These are phyloP conservation scores for Fusarium torulosum DNA, from an alignment of 2,329 filamentous ascomycete species.

Conservation along the genomic window DNA sequence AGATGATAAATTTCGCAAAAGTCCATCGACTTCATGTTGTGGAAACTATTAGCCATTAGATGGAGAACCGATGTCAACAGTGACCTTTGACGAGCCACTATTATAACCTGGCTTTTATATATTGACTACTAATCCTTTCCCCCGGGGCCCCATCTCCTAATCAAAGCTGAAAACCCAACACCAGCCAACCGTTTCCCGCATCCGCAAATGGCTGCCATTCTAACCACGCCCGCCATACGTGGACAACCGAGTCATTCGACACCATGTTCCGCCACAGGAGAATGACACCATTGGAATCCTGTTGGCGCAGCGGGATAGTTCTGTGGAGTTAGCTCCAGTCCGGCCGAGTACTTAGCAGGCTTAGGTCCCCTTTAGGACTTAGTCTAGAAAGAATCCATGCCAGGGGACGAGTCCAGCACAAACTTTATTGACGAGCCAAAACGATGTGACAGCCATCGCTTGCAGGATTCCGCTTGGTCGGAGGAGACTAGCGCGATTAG, in stretches of 20 bases:
- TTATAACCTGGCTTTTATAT: not conserved
- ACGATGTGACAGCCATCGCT: not conserved
- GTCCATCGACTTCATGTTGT: not conserved
- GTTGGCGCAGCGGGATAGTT: not conserved
- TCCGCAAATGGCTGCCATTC: constrained; percentile 1
- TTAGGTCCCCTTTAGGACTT: not conserved
- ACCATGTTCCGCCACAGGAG: not conserved
- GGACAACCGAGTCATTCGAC: too few species aligned
- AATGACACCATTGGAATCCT: not conserved
- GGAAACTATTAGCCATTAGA: not conserved
- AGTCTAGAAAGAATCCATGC: constrained; percentile 7
- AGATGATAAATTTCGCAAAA: not conserved
- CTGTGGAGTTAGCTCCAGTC: not conserved
- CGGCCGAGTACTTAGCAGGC: too few species aligned
- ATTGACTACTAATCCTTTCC: not conserved
- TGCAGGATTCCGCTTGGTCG: not conserved
- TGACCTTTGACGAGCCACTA: constrained; percentile 1
- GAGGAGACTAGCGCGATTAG: not conserved
- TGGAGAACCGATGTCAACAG: not conserved
- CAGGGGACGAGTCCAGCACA: constrained; percentile 7
- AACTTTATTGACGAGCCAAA: constrained; percentile 18
- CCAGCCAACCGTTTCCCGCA: not conserved
- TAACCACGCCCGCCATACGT: too few species aligned
- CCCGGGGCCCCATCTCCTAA: not conserved
- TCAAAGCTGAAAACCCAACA: not conserved